Evolutionary conservation across 768 basidiomycete species (phyloP), one percentile per base, ranked within the genome.

Genomic region (Astraeus odoratus): DNA sequence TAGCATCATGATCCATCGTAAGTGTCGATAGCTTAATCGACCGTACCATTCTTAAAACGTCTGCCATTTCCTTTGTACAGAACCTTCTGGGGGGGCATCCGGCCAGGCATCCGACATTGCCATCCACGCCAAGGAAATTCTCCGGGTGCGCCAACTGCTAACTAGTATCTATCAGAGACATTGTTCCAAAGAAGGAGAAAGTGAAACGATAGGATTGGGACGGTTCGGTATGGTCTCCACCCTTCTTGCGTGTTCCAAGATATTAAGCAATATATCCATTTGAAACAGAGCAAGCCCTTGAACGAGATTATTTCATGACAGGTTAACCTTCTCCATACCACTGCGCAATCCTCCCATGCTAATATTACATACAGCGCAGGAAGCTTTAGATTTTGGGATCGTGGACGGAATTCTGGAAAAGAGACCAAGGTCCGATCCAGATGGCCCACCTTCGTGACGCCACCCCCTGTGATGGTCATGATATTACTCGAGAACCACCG

Each of bases 1-100:
- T 16, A 90, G 86, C 60, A 91, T 98, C 58, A 98, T 98, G 95
- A 97, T 98, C 44, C 95, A 98, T 64, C 95, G 94, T 95, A 61
- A 58, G 80, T 62, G 24, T 42, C 26, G 25, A 5, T 29, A n/a
- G 26, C 24, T 31, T 6, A 16, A 8, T 29, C 16, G 18, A 19
- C 26, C 18, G 12, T 8, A 8, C 27, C 26, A 45, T 41, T 30
- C 27, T 26, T 20, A 22, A 6, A 20, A 22, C 50, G 8, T 18
- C 24, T 41, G 47, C 24, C 35, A 39, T 46, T 39, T 37, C 47
- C 53, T 12, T 56, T 33, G 40, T 42, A 37, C 68, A 96, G 94
- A 98, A 66, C 95, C 95, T 0, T 95, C 92, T 27, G 95, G 95
- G 44, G 95, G 94, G 30, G 93, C 93, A 36, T 86, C 87, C 24